Percentiles rank a stretch among this genome's conserved stretches.
Evolutionary conservation across 768 basidiomycete genomes (phyloP).

Genomic region (Termitomyces sp.): DNA sequence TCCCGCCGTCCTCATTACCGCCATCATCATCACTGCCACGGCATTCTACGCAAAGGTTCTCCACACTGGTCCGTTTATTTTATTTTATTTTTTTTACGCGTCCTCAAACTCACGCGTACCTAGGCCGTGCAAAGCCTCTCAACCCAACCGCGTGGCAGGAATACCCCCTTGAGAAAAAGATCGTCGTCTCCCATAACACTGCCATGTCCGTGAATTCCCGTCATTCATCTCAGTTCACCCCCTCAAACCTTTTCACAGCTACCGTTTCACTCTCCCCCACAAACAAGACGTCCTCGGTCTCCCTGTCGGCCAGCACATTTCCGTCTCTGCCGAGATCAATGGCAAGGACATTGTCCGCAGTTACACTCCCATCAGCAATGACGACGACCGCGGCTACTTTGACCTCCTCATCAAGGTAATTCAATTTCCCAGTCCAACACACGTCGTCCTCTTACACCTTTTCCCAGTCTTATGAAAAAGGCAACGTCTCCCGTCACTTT

Average conservation of each 20-base stretch:
- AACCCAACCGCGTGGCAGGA: slow-evolving; percentile 76
- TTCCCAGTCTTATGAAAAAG: slow-evolving; percentile 87
- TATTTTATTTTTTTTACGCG: slow-evolving; percentile 8
- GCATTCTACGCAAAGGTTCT: slow-evolving; percentile 53
- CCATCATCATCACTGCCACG: slow-evolving; percentile 44
- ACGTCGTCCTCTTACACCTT: slow-evolving; percentile 4
- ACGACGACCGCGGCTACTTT: slow-evolving; percentile 91
- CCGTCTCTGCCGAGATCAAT: slow-evolving; percentile 83
- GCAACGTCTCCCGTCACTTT: slow-evolving; percentile 92
- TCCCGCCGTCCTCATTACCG: slow-evolving; percentile 49
- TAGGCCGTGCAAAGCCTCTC: slow-evolving; percentile 64
- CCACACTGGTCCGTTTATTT: slow-evolving; percentile 34
- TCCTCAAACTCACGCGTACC: slow-evolving; percentile 3
- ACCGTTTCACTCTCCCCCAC: slow-evolving; percentile 85
- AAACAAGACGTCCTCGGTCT: slow-evolving; percentile 81
- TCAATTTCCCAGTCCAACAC: not conserved
- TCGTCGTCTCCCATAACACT: slow-evolving; percentile 89
- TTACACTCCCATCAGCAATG: slow-evolving; percentile 94
- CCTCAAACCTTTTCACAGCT: slow-evolving; percentile 42
- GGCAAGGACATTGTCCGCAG: slow-evolving; percentile 88
- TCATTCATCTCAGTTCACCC: slow-evolving; percentile 1
- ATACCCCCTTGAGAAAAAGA: slow-evolving; percentile 80
- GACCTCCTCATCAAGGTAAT: slow-evolving; percentile 94
- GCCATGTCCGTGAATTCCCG: slow-evolving; percentile 62
- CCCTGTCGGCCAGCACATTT: slow-evolving; percentile 96